Percentiles rank a stretch among this genome's conserved stretches.
These are phyloP conservation scores for Suhomyces yuchorum DNA, from an alignment of 1,139 yeast species.

Conservation along the genomic window DNA sequence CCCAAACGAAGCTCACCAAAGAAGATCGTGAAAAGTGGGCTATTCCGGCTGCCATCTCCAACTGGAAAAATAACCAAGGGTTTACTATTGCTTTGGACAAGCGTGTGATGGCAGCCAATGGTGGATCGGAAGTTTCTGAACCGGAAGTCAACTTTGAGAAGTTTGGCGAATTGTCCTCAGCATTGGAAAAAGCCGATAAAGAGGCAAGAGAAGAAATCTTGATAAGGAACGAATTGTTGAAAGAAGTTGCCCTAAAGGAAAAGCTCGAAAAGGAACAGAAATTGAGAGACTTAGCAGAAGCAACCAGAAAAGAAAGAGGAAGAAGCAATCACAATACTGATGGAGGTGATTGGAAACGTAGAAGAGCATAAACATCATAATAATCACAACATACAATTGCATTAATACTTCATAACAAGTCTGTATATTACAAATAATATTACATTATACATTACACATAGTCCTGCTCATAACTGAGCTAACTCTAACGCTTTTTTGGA, in stretches of 20 bases:
- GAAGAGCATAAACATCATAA: neutral
- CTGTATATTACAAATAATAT: conserved; percentile 5
- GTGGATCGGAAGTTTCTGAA: conserved; percentile 27
- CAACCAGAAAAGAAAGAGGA: conserved; percentile 44
- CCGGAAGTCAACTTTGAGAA: conserved; percentile 56
- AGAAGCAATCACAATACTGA: neutral
- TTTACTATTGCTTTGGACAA: conserved; percentile 82
- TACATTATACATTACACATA: conserved; percentile 6
- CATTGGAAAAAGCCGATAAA: conserved; percentile 74
- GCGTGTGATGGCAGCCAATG: conserved; percentile 63
- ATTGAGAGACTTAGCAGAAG: conserved; percentile 58
- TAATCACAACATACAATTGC: neutral
- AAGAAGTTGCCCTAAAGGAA: conserved; percentile 56
- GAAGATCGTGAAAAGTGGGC: conserved; percentile 84
- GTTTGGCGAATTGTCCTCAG: conserved; percentile 65
- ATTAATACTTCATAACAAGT: neutral
- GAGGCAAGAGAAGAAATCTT: conserved; percentile 72
- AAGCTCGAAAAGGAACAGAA: conserved; percentile 61
- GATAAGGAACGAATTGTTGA: conserved; percentile 57
- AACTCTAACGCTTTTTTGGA: conserved; percentile 4
- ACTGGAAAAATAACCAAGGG: conserved; percentile 96
- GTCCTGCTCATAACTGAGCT: neutral
- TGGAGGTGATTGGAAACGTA: conserved; percentile 6
- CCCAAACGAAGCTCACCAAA: conserved; percentile 53
- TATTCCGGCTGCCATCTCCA: conserved; percentile 89